Evolutionary conservation across 129 eudicot species (phyloP), one percentile per base, ranked within the genome.

Genomic region (Rutidosis leptorrhynchoides): DNA sequence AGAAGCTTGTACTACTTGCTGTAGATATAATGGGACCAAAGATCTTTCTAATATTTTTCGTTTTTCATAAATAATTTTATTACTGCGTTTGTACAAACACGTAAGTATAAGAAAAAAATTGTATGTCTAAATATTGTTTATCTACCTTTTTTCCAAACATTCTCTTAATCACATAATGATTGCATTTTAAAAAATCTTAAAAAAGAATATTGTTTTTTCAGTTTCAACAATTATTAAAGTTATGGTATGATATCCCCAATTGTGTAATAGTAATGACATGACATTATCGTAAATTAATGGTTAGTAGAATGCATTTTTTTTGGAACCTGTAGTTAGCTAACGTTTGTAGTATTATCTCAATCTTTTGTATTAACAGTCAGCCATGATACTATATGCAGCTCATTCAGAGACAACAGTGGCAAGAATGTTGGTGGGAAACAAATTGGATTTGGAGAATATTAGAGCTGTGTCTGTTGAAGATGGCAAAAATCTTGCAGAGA

Each of bases 341-440:
- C 42, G 17, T 17, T 6, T 49, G 12, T 28, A 29, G 17, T 46
- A 46, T 15, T 46, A 15, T 33, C 10, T 7, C 8, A 33, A 28
- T 2, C 16, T 29, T 29, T 23, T 32, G 5, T 22, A 19, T 29
- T 56, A n/a, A n/a, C n/a, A n/a, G n/a, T n/a, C n/a, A n/a, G n/a
- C n/a, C n/a, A 20, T 40, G 40, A 26, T 17, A 52, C 19, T 28
- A 22, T 28, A 35, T 83, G 83, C 87, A 90, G 97, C 95, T 73
- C 97, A 90, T 65, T 90, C 88, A 3, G 97, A 90, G 67, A 89
- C 95, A 26, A 86, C 95, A 0, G 90, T 83, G 49, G 95, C 84
- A 42, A 81, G 74, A 63, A 89, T 89, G 83, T 75, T 89, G 28
- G 90, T 89, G 24, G 96, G 96, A 5, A 89, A 86, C 79, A 89